phyloP scores from a whole-genome alignment of 768 basidiomycete genomes.

The Leccinum aurantiacum region DNA sequence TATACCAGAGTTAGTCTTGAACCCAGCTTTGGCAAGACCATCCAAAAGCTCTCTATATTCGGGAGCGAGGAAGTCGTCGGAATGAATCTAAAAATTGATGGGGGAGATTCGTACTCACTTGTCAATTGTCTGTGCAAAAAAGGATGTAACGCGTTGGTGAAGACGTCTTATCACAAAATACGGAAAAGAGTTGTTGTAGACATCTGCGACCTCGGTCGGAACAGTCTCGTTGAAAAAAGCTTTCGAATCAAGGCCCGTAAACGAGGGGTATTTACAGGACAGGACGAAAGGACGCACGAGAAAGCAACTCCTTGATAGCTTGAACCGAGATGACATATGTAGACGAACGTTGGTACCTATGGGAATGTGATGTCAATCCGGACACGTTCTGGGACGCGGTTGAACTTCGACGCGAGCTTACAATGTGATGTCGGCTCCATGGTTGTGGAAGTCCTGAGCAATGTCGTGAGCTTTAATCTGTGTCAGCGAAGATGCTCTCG shows the following conservation, averaged over 20 bases:
- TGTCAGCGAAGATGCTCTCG: constrained; percentile 9
- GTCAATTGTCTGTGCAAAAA: constrained; percentile 24
- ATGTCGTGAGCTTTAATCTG: constrained; percentile 35
- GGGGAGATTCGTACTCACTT: constrained; percentile 18
- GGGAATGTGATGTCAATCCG: neutral
- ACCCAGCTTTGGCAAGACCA: constrained; percentile 38
- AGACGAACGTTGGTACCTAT: constrained; percentile 28
- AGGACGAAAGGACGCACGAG: constrained; percentile 7
- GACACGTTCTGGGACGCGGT: neutral
- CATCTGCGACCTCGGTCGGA: constrained; percentile 26
- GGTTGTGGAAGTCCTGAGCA: constrained; percentile 34
- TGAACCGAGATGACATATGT: constrained; percentile 21
- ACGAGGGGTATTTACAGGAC: neutral
- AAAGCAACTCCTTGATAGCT: constrained; percentile 9
- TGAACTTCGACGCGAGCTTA: neutral
- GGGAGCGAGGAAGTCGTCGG: neutral
- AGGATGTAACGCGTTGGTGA: constrained; percentile 20
- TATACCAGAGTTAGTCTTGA: constrained; percentile 38
- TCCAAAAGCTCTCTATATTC: constrained; percentile 35
- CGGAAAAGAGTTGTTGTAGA: constrained; percentile 19
- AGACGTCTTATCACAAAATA: constrained; percentile 15
- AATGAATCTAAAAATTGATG: neutral
- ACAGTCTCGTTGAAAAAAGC: constrained; percentile 19
- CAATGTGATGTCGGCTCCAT: constrained; percentile 34
- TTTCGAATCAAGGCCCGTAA: neutral